Evolutionary conservation across 345 rosid species (phyloP), one percentile per base, ranked within the genome.

Genomic region (Geranium rotundifolium): DNA sequence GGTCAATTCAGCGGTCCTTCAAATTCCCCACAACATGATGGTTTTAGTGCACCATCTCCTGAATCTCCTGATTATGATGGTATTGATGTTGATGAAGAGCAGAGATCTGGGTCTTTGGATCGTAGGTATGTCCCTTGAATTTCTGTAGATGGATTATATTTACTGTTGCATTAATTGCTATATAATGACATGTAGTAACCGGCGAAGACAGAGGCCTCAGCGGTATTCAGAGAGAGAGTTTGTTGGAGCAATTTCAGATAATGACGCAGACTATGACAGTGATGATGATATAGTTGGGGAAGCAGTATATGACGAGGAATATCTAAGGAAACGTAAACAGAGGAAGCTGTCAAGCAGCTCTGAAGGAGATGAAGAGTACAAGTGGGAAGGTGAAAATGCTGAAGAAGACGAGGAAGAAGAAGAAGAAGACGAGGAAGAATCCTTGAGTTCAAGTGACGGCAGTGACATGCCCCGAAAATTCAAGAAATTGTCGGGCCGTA

Each of bases 261-360:
- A 83, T 56, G 99, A 93, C 17, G 92, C 83, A 19, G 90, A 84
- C 66, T 87, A 72, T 69, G 91, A 82, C 70, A 95, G 88, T 67
- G 99, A 95, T 63, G 99, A 95, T 80, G 99, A 95, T 69, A 95
- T 95, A 71, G 96, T 85, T 73, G 99, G 99, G 58, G 99, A 95
- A 83, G 99, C 96, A 31, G 79, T 95, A 18, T 95, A 95, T 75
- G 97, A 95, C 67, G 99, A 95, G 57, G 99, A 90, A 75, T 95
- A 95, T 81, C 73, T 90, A 71, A 85, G 62, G 79, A 90, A 90
- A 77, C 90, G 96, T 54, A 88, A 90, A 68, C 85, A 78, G 69
- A 87, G 75, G 75, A 82, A 75, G 72, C 63, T 71, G 57, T 88
- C 91, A 52, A 93, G 99, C 79, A 89, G 92, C 75, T 93, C 97